Evolutionary conservation across 352 stramenopile genomes (phyloP), one percentile per base, ranked within the genome.

Genomic region (Peronospora farinosa): DNA sequence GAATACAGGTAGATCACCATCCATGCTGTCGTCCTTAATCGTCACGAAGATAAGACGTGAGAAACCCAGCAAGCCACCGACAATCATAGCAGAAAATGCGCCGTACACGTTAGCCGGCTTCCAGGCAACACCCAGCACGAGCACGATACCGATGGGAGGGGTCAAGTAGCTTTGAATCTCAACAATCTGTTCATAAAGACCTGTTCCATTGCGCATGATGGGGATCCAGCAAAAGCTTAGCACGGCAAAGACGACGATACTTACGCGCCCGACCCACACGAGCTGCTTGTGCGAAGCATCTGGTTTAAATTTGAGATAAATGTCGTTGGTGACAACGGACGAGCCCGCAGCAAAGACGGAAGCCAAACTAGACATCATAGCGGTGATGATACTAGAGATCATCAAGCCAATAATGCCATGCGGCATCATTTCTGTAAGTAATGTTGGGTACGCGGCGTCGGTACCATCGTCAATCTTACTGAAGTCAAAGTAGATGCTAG

Each of bases 321-420:
- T 80, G 40, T 83, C 72, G 59, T 83, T 83, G n/a, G 72, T 83
- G 27, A 83, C 46, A 15, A 83, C 72, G 2, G 69, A 82, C 23
- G 74, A 84, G 7, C 67, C 72, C 10, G 72, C 72, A 40, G 74
- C 65, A 38, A 86, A 86, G 15, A 84, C 72, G 8, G 72, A 84
- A n/a, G 61, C 72, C 21, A 86, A 53, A 60, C 69, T 78, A 32
- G 74, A 79, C 74, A 86, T 86, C 72, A 86, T 82, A 7, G 75
- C 70, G 9, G 68, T 83, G 55, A 86, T 78, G 40, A 86, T 79
- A 46, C 73, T 85, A 21, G 75, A 76, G 27, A 85, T 63, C 65
- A 86, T 85, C 43, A 86, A 53, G 0, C 75, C 75, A 40, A 81
- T 71, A 10, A 82, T 60, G 9, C 74, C 73, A 40, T 84, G 69